Percentiles rank a stretch among this genome's conserved stretches.
Conservation (phyloP, 306 rosid species). For the Sicyos edulis region DNA sequence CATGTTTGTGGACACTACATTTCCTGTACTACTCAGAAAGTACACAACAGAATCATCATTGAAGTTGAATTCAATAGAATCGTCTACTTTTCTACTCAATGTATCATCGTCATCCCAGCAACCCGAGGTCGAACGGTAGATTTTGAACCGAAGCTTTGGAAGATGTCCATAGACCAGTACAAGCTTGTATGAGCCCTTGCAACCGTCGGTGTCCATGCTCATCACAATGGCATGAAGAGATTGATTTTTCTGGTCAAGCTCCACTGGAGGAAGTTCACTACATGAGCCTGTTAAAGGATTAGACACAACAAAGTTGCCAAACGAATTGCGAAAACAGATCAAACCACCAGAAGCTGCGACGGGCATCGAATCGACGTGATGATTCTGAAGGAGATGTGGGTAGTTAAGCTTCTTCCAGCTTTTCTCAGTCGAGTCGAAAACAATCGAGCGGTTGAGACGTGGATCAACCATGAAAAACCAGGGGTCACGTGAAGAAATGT, state of each 20-base stretch:
- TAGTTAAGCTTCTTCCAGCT: conserved; percentile 62
- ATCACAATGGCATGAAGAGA: conserved; percentile 75
- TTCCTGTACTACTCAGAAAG: conserved; percentile 81
- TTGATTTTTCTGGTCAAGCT: conserved; percentile 29
- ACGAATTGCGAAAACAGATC: conserved; percentile 58
- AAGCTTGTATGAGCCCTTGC: conserved; percentile 45
- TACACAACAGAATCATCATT: conserved; percentile 64
- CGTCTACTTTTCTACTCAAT: conserved; percentile 37
- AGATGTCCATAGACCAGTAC: conserved; percentile 62
- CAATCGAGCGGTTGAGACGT: conserved; percentile 46
- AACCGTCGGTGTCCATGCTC: conserved; percentile 33
- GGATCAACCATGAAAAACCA: conserved; percentile 92
- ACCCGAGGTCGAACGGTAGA: conserved; percentile 45
- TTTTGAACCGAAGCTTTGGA: conserved; percentile 49
- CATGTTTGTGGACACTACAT: conserved; percentile 80
- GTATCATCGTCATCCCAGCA: conserved; percentile 60
- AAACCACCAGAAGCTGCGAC: conserved; percentile 88
- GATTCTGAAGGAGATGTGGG: conserved; percentile 36
- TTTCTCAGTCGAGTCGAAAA: conserved; percentile 70
- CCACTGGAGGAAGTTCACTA: conserved; percentile 51
- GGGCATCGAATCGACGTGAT: conserved; percentile 51
- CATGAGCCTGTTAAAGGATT: conserved; percentile 66
- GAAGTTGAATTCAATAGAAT: conserved; percentile 34
- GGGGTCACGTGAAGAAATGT: conserved; percentile 63
- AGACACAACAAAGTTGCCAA: conserved; percentile 48